phyloP scores from a whole-genome alignment of 2,329 filamentous ascomycete genomes.

The Aureobasidium namibiae region DNA sequence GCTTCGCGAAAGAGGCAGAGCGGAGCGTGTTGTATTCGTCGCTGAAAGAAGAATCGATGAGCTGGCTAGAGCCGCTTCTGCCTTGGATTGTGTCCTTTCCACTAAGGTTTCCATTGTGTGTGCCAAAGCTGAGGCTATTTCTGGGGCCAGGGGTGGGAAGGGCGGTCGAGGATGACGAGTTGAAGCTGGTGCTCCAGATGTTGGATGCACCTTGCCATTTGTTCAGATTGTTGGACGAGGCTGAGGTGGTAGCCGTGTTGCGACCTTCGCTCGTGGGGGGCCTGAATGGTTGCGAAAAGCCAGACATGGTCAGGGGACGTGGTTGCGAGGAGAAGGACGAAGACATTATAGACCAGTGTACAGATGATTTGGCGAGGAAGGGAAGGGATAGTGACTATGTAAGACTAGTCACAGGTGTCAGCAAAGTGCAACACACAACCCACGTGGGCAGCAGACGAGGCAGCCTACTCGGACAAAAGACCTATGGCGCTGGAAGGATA shows the following conservation, averaged over 20 bases:
- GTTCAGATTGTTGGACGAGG: background rate
- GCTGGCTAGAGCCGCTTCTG: slow-evolving; percentile 60
- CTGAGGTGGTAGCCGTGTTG: background rate
- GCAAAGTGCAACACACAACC: background rate
- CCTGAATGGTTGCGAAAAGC: slow-evolving; percentile 3
- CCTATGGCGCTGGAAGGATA: background rate
- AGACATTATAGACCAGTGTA: slow-evolving; percentile 11
- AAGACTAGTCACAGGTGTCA: slow-evolving; percentile 1
- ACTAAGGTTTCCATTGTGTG: background rate
- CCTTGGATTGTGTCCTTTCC: slow-evolving; percentile 35
- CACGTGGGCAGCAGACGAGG: background rate
- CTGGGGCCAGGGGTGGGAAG: background rate
- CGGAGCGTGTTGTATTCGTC: slow-evolving; percentile 52
- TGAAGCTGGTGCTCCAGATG: slow-evolving; percentile 7
- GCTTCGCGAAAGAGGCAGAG: slow-evolving; percentile 32
- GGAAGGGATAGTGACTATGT: background rate
- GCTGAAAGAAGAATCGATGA: slow-evolving; percentile 60
- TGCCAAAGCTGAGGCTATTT: slow-evolving; percentile 1
- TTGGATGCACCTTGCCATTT: slow-evolving; percentile 6
- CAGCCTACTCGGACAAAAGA: background rate
- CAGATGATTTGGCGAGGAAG: background rate
- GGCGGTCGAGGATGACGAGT: background rate
- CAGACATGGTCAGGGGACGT: background rate
- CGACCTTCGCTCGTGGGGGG: slow-evolving; percentile 9
- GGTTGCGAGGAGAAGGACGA: slow-evolving; percentile 5